Conservation (phyloP, 768 basidiomycete genomes). For the Crucibulum laeve region DNA sequence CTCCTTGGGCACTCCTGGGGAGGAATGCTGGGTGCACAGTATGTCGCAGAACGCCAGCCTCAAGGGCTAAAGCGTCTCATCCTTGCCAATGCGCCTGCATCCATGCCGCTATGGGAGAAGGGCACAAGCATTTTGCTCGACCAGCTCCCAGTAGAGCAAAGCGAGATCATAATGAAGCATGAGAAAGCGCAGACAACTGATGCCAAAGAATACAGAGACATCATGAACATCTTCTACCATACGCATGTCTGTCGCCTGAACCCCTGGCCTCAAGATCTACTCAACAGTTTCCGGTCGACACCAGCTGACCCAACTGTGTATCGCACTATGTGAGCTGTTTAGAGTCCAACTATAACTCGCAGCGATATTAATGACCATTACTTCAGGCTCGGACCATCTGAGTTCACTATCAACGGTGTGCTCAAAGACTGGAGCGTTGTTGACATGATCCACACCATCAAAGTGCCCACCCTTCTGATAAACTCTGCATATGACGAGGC, state of each 20-base stretch:
- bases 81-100: constrained; percentile 40
- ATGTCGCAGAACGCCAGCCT: constrained; percentile 30
- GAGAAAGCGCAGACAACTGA: constrained; percentile 40
- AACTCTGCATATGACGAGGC: constrained; percentile 39
- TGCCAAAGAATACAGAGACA: constrained; percentile 39
- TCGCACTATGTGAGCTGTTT: constrained; percentile 35
- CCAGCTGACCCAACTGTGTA: constrained; percentile 46
- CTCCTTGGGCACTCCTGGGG: constrained; percentile 50
- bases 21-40: constrained; percentile 43
- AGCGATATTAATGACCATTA: constrained; percentile 1
- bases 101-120: constrained; percentile 37
- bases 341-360: not conserved
- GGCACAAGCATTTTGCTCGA: constrained; percentile 21
- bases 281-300: constrained; percentile 22
- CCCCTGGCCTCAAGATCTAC: constrained; percentile 38
- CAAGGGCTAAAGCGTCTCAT: constrained; percentile 41
- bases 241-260: constrained; percentile 38
- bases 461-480: constrained; percentile 32
- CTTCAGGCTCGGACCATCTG: constrained; percentile 34
- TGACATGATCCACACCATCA: constrained; percentile 37
- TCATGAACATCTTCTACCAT: constrained; percentile 35
- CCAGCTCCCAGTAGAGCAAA: constrained; percentile 34
- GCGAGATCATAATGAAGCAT: constrained; percentile 35
- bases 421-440: constrained; percentile 44
- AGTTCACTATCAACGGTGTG: constrained; percentile 30